Evolutionary conservation across 495 filamentous ascomycete species (phyloP), one percentile per base, ranked within the genome.

Genomic region (Chaetomium cochliodes): DNA sequence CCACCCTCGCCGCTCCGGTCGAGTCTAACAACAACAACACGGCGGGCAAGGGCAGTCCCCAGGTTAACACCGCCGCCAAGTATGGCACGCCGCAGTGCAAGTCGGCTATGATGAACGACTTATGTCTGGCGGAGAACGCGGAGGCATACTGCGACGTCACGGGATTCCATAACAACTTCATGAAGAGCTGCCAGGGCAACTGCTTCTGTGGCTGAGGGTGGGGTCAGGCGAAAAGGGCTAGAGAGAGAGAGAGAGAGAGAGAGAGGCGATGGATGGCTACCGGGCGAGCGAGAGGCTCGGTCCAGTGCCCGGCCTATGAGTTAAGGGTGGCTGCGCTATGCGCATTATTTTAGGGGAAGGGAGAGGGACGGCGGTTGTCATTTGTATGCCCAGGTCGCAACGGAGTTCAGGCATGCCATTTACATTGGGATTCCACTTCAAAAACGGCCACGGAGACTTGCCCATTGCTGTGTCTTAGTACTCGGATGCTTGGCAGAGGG

Each of bases 111-210:
- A 47, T 70, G 20, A 30, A 54, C 22, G 65, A 65, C 44, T 37
- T 72, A 3, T 72, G 70, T 63, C 64, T 58, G 25, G 41, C 70
- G 0, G 53, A 12, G 52, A 72, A 65, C 28, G 60, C 60, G 5
- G 11, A 42, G 1, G 62, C 68, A 5, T 72, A 72, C 28, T 72
- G 70, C 37, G 65, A 70, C 23, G 57, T n/a, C 26, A 37, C 26
- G 2, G 70, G 70, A 1, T 72, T 72, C 41, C 68, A 72, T 26
- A 44, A 37, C 63, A 54, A 66, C 46, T 60, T 70, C 9, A 65
- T 63, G 64, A 59, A 59, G 30, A 65, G 53, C 51, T 72, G 69
- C 59, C 44, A 63, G 46, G 46, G 41, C 2, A 20, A 18, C 13
- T 70, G 68, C 28, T 67, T 51, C 57, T 70, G 68, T 28, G 61